Percentiles rank a stretch among this genome's conserved stretches.
Conservation (phyloP, 768 basidiomycete species). For the Chiua virens region DNA sequence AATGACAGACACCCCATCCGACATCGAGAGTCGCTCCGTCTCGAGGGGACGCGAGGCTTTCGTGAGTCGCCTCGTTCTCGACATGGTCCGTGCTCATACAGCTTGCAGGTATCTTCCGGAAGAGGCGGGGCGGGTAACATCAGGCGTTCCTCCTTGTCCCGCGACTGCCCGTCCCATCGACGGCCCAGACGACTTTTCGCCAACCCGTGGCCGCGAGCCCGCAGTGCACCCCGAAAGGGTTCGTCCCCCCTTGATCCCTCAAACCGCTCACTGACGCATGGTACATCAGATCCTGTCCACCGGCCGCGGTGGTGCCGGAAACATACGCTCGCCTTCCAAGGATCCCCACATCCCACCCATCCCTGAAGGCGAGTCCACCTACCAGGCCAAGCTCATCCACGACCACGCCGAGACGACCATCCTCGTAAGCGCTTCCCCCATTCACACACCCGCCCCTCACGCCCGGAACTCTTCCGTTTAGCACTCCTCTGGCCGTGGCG, state of each 20-base stretch:
- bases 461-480: conserved; percentile 12
- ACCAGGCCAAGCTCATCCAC: conserved; percentile 23
- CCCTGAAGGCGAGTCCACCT: conserved; percentile 26
- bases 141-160: conserved; percentile 45
- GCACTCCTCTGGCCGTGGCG: conserved; percentile 67
- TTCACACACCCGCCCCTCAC: neutral
- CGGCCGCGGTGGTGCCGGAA: conserved; percentile 84
- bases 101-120: conserved; percentile 52
- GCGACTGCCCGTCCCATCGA: conserved; percentile 41
- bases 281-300: conserved; percentile 43
- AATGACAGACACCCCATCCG: conserved; percentile 26
- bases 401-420: conserved; percentile 29
- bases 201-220: conserved; percentile 63
- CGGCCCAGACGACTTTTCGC: conserved; percentile 53
- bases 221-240: conserved; percentile 39
- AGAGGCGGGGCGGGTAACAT: conserved; percentile 74
- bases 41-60: conserved; percentile 62
- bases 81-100: neutral
- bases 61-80: conserved; percentile 36
- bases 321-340: conserved; percentile 78
- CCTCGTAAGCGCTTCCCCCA: conserved; percentile 33
- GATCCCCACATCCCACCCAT: conserved; percentile 35
- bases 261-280: neutral
- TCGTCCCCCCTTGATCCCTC: conserved; percentile 5
- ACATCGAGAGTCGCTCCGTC: conserved; percentile 42